A percentile compares a stretch with the other conserved stretches of the same genome.
phyloP scores from a whole-genome alignment of 768 basidiomycete genomes.

The Boletus edulis region DNA sequence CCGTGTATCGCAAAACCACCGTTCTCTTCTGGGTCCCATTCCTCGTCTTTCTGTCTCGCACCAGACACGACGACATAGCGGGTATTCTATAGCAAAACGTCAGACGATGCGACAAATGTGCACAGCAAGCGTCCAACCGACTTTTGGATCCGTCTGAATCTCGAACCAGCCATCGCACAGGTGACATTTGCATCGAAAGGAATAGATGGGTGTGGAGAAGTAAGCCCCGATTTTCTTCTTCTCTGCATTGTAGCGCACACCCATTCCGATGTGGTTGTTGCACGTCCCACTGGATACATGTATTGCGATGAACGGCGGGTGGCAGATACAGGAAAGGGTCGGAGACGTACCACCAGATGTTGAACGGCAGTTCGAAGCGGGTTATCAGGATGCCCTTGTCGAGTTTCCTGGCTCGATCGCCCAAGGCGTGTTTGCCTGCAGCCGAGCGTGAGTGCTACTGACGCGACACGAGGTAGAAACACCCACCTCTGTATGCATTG shows the following conservation, averaged over 20 bases:
- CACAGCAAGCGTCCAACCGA: constrained; percentile 21
- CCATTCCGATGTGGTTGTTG: constrained; percentile 96
- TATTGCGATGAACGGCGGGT: not conserved
- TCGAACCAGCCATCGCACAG: constrained; percentile 97
- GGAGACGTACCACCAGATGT: constrained; percentile 84
- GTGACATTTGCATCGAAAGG: constrained; percentile 97
- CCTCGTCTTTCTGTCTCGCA: constrained; percentile 92
- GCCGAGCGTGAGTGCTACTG: not conserved
- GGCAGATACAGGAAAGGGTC: too few species aligned
- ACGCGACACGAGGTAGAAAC: not conserved
- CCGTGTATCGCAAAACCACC: constrained; percentile 91
- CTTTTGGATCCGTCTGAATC: constrained; percentile 97
- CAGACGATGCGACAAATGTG: not conserved
- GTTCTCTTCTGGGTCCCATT: constrained; percentile 96
- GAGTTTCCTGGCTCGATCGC: constrained; percentile 90
- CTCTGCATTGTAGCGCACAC: constrained; percentile 99
- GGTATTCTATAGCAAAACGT: constrained; percentile 64
- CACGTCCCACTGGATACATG: constrained; percentile 70
- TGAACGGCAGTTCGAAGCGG: constrained; percentile 95
- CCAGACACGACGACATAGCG: constrained; percentile 91
- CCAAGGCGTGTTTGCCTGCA: constrained; percentile 89
- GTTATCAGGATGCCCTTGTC: constrained; percentile 96
- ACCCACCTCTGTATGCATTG: constrained; percentile 65
- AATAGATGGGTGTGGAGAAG: constrained; percentile 91
- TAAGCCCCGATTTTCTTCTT: constrained; percentile 97